Base-by-base conservation (phyloP, 78 protist genomes). In the Dictyostelium firmibasis region DNA sequence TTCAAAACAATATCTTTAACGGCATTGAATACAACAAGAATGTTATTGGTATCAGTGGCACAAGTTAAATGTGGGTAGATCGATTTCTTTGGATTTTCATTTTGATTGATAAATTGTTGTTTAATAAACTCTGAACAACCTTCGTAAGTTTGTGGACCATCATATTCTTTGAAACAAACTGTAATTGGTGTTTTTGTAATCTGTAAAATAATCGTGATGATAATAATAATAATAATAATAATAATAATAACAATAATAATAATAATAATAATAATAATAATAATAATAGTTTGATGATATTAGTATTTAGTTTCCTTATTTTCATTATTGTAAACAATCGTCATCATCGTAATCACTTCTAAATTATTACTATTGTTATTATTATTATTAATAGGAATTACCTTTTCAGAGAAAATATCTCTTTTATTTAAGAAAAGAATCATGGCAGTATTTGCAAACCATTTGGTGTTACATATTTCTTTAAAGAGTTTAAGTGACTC, bases 371-470 rank as follows among this genome's bases (percentile, higher is more conserved):
- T 44, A 44, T 44, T 44, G 10, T 44, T 44, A 44, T 44, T 44
- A 44, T 60, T 60, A 60, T 4, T 60, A 4, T 16, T 60, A 60
- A 18, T 57, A 18, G 67, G 67, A 86, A n/a, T 27, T 67, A 67
- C 77, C 77, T 97, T 96, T 81, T 96, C 96, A 78, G 69, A 78
- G 36, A 97, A 97, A 27, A 97, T 86, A 84, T 97, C 98, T 47
- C 67, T 44, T 93, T 97, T 97, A 96, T 97, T 97, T 33, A 96
- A 81, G 93, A 99, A 99, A 70, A 99, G 97, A 27, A 99, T 98
- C 94, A 99, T 97, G 33, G 97, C 81, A 2, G 99, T 98, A 27
- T 97, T 53, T 33, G 44, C 13, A 95, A 99, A 99, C 99, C 98
- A 99, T 67, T 86, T 91, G 25, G 87, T 74, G 83, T 99, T 99